Evolutionary conservation across 768 basidiomycete genomes (phyloP).

Genomic region (Serendipita vermifera): DNA sequence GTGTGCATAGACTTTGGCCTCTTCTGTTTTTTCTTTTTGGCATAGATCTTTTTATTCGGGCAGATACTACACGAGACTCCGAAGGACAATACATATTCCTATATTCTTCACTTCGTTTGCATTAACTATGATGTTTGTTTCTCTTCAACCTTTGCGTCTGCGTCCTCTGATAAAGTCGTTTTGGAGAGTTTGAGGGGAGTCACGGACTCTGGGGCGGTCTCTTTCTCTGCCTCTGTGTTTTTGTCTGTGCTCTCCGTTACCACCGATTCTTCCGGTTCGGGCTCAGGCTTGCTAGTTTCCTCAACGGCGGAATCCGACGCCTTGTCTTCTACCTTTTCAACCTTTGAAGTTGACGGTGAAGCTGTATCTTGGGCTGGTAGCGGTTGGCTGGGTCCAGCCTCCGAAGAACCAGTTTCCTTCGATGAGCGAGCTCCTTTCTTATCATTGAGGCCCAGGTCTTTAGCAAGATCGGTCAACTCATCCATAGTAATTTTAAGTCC

Average conservation of each 20-base stretch:
- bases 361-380: neutral
- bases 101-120: too few relatives aligned
- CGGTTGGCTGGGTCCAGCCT: neutral
- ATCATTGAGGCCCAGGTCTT: conserved; percentile 60
- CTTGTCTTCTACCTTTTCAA: neutral
- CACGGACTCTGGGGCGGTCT: neutral
- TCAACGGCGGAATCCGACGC: conserved; percentile 19
- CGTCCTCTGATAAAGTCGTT: too few relatives aligned
- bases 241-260: neutral
- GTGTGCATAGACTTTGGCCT: too few relatives aligned
- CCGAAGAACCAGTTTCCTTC: too few relatives aligned
- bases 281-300: conserved; percentile 15
- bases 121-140: too few relatives aligned
- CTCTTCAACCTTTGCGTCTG: too few relatives aligned
- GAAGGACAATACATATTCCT: too few relatives aligned
- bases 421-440: conserved; percentile 48
- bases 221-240: conserved; percentile 9
- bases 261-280: neutral
- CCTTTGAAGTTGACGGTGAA: neutral
- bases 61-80: too few relatives aligned
- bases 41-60: too few relatives aligned
- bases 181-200: conserved; percentile 6
- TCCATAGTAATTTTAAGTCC: conserved; percentile 67
- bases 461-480: conserved; percentile 55
- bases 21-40: too few relatives aligned